Conservation (phyloP, 139 green algal genomes). For the Ulvella scutata region DNA sequence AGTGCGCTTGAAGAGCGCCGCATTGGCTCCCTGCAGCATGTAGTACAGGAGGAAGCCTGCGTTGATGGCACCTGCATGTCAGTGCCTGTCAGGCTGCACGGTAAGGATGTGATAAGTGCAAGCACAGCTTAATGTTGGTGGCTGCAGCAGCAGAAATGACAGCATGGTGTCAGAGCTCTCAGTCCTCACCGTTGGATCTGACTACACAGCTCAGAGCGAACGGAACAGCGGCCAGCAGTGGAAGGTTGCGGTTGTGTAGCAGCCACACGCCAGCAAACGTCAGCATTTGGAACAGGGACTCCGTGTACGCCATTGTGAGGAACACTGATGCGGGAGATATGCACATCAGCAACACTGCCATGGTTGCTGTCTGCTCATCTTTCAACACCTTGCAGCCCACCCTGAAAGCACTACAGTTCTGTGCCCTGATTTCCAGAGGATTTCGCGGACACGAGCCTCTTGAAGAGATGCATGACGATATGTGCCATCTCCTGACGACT, state of each 20-base stretch:
- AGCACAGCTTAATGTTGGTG: neutral
- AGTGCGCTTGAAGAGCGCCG: neutral
- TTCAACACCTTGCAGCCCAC: conserved; percentile 23
- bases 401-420: conserved; percentile 18
- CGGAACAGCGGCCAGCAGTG: conserved; percentile 15
- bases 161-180: neutral
- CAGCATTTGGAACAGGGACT: conserved; percentile 49
- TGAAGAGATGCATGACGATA: too few relatives aligned
- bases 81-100: neutral
- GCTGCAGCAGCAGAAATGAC: neutral
- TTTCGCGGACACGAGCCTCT: too few relatives aligned
- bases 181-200: conserved; percentile 8
- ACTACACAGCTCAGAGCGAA: conserved; percentile 7
- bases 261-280: conserved; percentile 37
- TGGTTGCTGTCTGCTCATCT: conserved; percentile 18
- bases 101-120: neutral
- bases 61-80: conserved; percentile 29
- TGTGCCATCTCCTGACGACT: too few relatives aligned
- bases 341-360: conserved; percentile 50
- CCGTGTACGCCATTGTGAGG: conserved; percentile 66
- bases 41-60: conserved; percentile 27
- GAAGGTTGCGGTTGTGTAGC: neutral
- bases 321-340: conserved; percentile 68
- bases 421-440: too few relatives aligned
- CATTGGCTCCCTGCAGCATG: conserved; percentile 1